Evolutionary conservation across 352 stramenopile genomes (phyloP).

Genomic region (Pythium dissimile): DNA sequence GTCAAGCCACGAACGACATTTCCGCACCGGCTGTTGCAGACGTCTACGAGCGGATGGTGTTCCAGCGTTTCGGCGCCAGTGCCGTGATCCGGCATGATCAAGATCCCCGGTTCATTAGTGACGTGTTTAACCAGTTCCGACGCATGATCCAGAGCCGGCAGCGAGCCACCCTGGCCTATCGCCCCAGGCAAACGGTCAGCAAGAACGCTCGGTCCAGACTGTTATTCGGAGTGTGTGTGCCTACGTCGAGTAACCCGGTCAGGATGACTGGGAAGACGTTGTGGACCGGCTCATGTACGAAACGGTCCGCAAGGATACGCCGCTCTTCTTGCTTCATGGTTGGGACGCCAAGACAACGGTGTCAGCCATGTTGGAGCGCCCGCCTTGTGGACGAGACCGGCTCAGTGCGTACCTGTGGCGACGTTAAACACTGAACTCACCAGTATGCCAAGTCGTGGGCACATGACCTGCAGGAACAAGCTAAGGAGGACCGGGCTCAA

Average conservation of each 20-base stretch:
- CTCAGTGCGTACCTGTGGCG: slow-evolving; percentile 4
- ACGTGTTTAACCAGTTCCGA: slow-evolving; percentile 22
- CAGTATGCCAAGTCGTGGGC: background rate
- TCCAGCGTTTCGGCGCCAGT: slow-evolving; percentile 21
- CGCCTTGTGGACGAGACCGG: slow-evolving; percentile 2
- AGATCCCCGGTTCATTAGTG: slow-evolving; percentile 28
- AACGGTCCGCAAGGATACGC: background rate
- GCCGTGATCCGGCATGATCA: slow-evolving; percentile 19
- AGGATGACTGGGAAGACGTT: slow-evolving; percentile 27
- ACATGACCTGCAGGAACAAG: slow-evolving; percentile 2
- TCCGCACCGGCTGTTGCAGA: slow-evolving; percentile 16
- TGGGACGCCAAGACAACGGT: slow-evolving; percentile 17
- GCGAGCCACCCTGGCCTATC: slow-evolving; percentile 27
- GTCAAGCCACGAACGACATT: slow-evolving; percentile 3
- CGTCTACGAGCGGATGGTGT: slow-evolving; percentile 20
- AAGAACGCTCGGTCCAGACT: slow-evolving; percentile 24
- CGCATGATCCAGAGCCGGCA: slow-evolving; percentile 17
- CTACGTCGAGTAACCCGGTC: slow-evolving; percentile 16
- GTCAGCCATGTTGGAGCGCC: slow-evolving; percentile 5
- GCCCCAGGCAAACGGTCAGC: slow-evolving; percentile 29
- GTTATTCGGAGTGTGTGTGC: slow-evolving; percentile 17
- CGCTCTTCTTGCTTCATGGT: slow-evolving; percentile 21
- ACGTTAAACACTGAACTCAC: background rate
- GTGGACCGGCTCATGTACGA: slow-evolving; percentile 25
- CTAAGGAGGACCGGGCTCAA: background rate